Evolutionary conservation across 345 rosid species (phyloP), one percentile per base, ranked within the genome.

Genomic region (Ailanthus altissimus): DNA sequence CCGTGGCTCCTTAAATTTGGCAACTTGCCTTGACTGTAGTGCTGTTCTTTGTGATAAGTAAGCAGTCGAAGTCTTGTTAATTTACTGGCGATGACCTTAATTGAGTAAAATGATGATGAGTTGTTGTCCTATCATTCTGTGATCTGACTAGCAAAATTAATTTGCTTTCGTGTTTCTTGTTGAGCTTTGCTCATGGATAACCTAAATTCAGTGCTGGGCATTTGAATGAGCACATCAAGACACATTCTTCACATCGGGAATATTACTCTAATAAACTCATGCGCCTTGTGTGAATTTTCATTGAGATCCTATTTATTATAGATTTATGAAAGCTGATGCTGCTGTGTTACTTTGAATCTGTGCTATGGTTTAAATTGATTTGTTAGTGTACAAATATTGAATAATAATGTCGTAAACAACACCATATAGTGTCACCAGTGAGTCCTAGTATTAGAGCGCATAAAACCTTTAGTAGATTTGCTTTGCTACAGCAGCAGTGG

Each of bases 191-290:
- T 72, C 32, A 67, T 73, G 25, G 64, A 46, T 73, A 42, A 38
- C 23, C 15, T 72, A 51, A 75, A 71, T 67, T 67, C 93, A 91
- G 93, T 81, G 85, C 90, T 83, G 96, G 93, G 62, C 96, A 91
- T 84, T 82, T 91, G 86, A 83, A 91, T 69, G 88, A 91, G 75
- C 96, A 91, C 78, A 82, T 89, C 58, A 67, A 47, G 75, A 70
- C 56, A 36, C 73, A 87, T 70, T 81, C 82, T 42, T 84, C 86
- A 28, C 96, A 91, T 80, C 81, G 74, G 63, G 84, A 72, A 61
- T 91, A 80, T 84, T 91, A 86, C 87, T 91, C 96, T 67, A 91
- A 91, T 79, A 91, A 91, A 78, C 85, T 91, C 59, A 91, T 81
- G 67, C 90, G 90, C 8, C 72, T 91, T 86, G 97, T 91, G 65